Evolutionary conservation across 2,329 filamentous ascomycete species (phyloP).

Genomic region (Ceratocystis albifundus): DNA sequence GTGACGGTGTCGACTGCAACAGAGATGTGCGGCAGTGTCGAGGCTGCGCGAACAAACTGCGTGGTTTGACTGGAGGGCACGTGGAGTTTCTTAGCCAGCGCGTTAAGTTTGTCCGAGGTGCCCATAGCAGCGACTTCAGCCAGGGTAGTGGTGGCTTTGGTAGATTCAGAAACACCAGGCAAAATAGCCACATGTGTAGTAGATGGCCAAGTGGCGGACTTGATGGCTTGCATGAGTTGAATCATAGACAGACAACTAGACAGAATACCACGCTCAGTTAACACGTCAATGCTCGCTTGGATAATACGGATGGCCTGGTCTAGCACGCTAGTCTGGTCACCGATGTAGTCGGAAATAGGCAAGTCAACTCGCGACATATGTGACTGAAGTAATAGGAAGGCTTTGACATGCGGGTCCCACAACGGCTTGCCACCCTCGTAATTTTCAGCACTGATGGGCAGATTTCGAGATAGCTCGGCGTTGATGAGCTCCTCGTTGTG

Average conservation of each 20-base stretch:
- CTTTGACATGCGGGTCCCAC: constrained; percentile 98
- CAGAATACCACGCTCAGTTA: constrained; percentile 76
- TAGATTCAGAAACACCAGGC: constrained; percentile 49
- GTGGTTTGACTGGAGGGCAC: constrained; percentile 36
- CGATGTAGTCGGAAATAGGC: constrained; percentile 93
- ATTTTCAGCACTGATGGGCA: constrained; percentile 50
- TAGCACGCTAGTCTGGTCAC: constrained; percentile 78
- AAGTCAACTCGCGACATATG: constrained; percentile 89
- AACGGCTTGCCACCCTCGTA: constrained; percentile 62
- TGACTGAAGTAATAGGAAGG: constrained; percentile 84
- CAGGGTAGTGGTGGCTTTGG: constrained; percentile 35
- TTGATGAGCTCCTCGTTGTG: constrained; percentile 99
- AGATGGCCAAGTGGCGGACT: constrained; percentile 80
- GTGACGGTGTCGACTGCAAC: constrained; percentile 39
- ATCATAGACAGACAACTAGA: constrained; percentile 74
- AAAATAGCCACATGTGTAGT: constrained; percentile 71
- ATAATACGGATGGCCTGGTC: constrained; percentile 96
- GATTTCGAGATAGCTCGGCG: constrained; percentile 68
- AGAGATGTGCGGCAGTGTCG: constrained; percentile 57
- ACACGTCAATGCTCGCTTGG: constrained; percentile 85
- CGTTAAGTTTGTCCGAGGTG: constrained; percentile 26
- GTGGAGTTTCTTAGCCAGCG: constrained; percentile 40
- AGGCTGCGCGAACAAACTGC: constrained; percentile 47
- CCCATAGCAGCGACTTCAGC: constrained; percentile 34
- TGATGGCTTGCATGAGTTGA: constrained; percentile 77